Evolutionary conservation across 306 rosid genomes (phyloP).

Genomic region (Dryas drummondii): DNA sequence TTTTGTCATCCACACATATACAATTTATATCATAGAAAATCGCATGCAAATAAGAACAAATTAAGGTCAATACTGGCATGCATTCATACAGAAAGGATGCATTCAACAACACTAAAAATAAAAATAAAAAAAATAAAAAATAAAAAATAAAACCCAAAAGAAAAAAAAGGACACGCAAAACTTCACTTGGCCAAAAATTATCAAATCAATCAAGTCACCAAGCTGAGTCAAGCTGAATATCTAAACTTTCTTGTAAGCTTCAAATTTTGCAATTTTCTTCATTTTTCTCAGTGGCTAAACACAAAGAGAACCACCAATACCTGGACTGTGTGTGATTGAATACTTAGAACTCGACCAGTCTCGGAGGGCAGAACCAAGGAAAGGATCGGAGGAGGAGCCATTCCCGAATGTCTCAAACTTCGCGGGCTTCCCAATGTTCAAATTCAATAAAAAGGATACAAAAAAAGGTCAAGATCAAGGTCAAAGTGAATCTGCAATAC

Average conservation of each 20-base stretch:
- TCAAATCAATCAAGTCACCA: not conserved
- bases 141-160: not conserved
- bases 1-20: not conserved
- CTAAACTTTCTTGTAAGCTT: no score
- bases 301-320: constrained; percentile 29
- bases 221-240: not conserved
- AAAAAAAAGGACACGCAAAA: not conserved
- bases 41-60: not conserved
- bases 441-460: constrained; percentile 11
- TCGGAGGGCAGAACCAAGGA: constrained; percentile 66
- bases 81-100: not conserved
- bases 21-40: not conserved
- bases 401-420: constrained; percentile 28
- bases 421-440: constrained; percentile 23
- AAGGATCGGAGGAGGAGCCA: constrained; percentile 80
- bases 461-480: not conserved
- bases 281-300: constrained; percentile 11
- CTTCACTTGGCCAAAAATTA: not conserved
- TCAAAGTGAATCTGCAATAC: not conserved
- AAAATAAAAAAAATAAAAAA: not conserved
- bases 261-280: not conserved
- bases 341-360: constrained; percentile 79
- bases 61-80: not conserved
- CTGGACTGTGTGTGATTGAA: constrained; percentile 86
- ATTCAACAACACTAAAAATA: not conserved